These are phyloP conservation scores for Abelmoschus esculentus DNA, from an alignment of 345 rosid species.

Conservation along the genomic window DNA sequence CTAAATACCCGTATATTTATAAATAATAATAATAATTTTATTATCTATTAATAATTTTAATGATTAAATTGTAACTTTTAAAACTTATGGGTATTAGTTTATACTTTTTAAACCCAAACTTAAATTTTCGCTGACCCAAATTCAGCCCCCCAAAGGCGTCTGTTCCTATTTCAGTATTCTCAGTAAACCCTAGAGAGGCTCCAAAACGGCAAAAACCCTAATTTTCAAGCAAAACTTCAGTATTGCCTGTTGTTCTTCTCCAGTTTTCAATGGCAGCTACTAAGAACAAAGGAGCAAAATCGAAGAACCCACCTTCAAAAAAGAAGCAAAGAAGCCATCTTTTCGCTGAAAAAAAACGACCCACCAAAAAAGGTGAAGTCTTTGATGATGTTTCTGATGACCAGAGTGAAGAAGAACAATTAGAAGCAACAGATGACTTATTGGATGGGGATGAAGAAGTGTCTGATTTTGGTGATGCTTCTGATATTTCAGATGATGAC, in stretches of 20 bases:
- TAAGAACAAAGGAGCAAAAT: constrained; percentile 46
- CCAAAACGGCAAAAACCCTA: background rate
- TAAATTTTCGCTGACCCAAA: background rate
- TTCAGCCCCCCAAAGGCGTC: background rate
- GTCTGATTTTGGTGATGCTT: constrained; percentile 38
- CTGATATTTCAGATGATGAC: constrained; percentile 47
- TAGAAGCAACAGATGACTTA: constrained; percentile 23
- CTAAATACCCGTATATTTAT: too few relatives aligned
- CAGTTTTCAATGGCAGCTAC: constrained; percentile 36
- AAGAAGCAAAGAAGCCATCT: constrained; percentile 51
- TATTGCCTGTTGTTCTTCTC: too few relatives aligned
- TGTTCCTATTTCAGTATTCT: background rate
- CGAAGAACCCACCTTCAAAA: constrained; percentile 26
- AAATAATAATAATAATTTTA: too few relatives aligned
- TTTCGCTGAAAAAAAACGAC: constrained; percentile 26
- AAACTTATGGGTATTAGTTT: too few relatives aligned
- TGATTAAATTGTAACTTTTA: too few relatives aligned
- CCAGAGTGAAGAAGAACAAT: constrained; percentile 28
- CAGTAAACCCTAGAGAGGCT: constrained; percentile 1
- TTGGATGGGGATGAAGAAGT: constrained; percentile 30
- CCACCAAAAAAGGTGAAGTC: constrained; percentile 25
- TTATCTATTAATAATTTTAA: too few relatives aligned
- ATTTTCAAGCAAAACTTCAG: background rate
- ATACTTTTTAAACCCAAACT: background rate
- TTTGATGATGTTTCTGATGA: constrained; percentile 37